phyloP scores from a whole-genome alignment of 768 basidiomycete species.

The Leucocoprinus sp. region DNA sequence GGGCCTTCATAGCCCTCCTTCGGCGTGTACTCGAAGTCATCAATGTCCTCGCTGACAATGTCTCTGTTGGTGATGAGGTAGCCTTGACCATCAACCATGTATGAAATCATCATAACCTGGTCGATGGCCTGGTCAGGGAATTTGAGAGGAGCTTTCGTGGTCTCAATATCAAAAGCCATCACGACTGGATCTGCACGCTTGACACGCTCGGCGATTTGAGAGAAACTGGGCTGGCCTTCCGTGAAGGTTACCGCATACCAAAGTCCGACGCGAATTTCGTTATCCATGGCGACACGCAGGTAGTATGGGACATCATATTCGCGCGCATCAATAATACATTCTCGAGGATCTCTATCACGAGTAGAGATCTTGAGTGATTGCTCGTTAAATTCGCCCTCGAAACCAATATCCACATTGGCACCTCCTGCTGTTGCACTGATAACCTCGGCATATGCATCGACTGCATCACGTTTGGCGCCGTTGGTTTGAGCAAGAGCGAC shows the following conservation, averaged over 20 bases:
- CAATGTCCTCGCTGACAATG: slow-evolving; percentile 95
- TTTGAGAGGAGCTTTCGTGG: slow-evolving; percentile 98
- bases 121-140: slow-evolving; percentile 94
- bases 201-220: slow-evolving; percentile 70
- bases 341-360: slow-evolving; percentile 73
- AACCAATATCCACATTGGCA: slow-evolving; percentile 54
- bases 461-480: slow-evolving; percentile 84
- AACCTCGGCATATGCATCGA: slow-evolving; percentile 97
- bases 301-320: slow-evolving; percentile 98
- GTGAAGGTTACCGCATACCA: slow-evolving; percentile 90
- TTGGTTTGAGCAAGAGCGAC: slow-evolving; percentile 87
- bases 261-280: slow-evolving; percentile 93
- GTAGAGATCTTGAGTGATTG: slow-evolving; percentile 27
- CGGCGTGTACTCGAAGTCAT: slow-evolving; percentile 98
- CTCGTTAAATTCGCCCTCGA: slow-evolving; percentile 57
- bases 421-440: slow-evolving; percentile 67
- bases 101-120: slow-evolving; percentile 99
- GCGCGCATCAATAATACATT: slow-evolving; percentile 87
- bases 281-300: slow-evolving; percentile 98
- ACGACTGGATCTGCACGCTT: slow-evolving; percentile 99
- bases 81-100: slow-evolving; percentile 98
- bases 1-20: slow-evolving; percentile 97
- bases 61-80: slow-evolving; percentile 97
- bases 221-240: slow-evolving; percentile 70
- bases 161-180: slow-evolving; percentile 99